A percentile compares a stretch with the other conserved stretches of the same genome.
Conservation (phyloP, 495 filamentous ascomycete species). For the Parathielavia hyrcaniae region DNA sequence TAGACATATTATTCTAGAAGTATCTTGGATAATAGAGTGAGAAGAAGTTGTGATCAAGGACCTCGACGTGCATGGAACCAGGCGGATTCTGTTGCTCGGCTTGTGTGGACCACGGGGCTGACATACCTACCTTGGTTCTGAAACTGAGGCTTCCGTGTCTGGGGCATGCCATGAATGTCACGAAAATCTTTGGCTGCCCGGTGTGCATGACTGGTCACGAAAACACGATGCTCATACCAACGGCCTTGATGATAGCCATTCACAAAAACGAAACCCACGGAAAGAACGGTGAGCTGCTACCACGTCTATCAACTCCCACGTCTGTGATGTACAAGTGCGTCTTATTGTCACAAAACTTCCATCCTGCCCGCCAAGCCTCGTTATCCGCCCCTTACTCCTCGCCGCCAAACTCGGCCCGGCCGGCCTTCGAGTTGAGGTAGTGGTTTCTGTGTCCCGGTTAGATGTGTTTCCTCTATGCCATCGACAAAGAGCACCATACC, state of each 20-base stretch:
- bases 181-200: background rate
- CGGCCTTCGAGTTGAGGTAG: constrained; percentile 85
- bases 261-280: background rate
- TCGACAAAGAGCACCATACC: constrained; percentile 48
- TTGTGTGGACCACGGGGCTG: too few species aligned
- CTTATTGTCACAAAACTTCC: constrained; percentile 26
- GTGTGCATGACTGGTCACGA: background rate
- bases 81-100: too few species aligned
- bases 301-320: constrained; percentile 18
- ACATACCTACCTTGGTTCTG: too few species aligned
- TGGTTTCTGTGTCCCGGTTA: constrained; percentile 61
- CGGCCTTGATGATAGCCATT: background rate
- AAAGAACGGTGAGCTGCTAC: background rate
- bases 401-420: constrained; percentile 54
- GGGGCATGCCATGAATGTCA: too few species aligned
- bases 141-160: too few species aligned
- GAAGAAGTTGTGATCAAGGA: too few species aligned
- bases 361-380: background rate
- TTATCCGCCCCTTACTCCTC: constrained; percentile 37
- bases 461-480: background rate
- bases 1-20: too few species aligned
- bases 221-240: background rate
- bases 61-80: too few species aligned
- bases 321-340: constrained; percentile 32
- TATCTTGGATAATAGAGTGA: too few species aligned